These are phyloP conservation scores for Moringa oleifera DNA, from an alignment of 345 rosid genomes.

Conservation along the genomic window DNA sequence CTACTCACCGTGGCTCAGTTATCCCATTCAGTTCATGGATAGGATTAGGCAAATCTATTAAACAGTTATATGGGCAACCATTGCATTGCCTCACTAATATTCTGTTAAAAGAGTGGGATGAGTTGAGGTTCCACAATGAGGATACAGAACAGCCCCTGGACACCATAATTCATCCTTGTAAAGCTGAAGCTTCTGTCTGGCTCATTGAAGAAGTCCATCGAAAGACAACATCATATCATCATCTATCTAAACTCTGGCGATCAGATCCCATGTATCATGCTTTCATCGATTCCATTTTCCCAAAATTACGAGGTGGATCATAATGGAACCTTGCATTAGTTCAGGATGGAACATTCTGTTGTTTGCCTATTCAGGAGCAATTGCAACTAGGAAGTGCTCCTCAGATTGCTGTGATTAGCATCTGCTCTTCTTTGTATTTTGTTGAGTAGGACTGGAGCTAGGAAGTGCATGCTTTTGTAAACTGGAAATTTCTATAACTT, in stretches of 20 bases:
- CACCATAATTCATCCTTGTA: conserved; percentile 58
- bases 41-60: conserved; percentile 69
- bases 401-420: not conserved
- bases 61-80: conserved; percentile 71
- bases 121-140: conserved; percentile 43
- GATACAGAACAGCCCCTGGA: conserved; percentile 52
- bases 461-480: not conserved
- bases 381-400: not conserved
- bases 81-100: conserved; percentile 81
- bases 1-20: conserved; percentile 57
- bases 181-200: conserved; percentile 91
- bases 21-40: conserved; percentile 77
- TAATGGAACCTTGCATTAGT: not conserved
- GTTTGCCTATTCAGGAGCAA: no score
- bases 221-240: conserved; percentile 48
- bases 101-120: conserved; percentile 68
- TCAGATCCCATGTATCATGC: conserved; percentile 54
- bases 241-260: conserved; percentile 60
- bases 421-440: not conserved
- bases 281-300: conserved; percentile 54
- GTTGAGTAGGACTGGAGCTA: not conserved
- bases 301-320: conserved; percentile 17
- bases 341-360: no score
- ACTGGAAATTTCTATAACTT: not conserved
- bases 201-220: conserved; percentile 80